These are phyloP conservation scores for Clonostachys byssicola DNA, from an alignment of 2,329 filamentous ascomycete genomes.

Conservation along the genomic window DNA sequence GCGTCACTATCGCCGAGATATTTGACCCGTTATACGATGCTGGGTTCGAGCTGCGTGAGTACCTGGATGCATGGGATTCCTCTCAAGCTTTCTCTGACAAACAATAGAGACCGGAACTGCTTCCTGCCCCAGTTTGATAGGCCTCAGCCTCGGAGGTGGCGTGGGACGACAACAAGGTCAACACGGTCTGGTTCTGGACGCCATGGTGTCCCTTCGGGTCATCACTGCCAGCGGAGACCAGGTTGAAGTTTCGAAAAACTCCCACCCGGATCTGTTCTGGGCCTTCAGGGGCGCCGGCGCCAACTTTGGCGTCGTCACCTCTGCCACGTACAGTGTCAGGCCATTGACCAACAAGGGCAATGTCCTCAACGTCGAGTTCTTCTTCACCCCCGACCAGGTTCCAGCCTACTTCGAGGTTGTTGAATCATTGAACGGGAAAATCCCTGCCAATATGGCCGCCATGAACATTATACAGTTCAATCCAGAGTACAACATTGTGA, in stretches of 20 bases:
- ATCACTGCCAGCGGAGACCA: constrained; percentile 40
- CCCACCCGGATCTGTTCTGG: constrained; percentile 5
- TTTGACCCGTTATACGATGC: background rate
- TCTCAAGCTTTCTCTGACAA: background rate
- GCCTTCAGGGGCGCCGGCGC: constrained; percentile 3
- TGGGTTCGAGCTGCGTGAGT: background rate
- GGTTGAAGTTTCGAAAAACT: constrained; percentile 24
- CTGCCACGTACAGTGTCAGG: constrained; percentile 11
- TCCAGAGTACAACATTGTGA: too few relatives aligned
- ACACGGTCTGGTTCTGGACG: constrained; percentile 43
- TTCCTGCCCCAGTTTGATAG: constrained; percentile 17
- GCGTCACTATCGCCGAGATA: constrained; percentile 3
- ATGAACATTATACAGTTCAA: too few relatives aligned
- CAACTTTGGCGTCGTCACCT: background rate
- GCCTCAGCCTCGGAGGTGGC: constrained; percentile 42
- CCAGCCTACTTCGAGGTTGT: constrained; percentile 10
- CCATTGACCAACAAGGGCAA: background rate
- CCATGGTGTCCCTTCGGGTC: constrained; percentile 41
- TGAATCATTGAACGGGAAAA: background rate
- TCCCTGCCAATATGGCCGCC: background rate
- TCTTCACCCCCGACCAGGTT: constrained; percentile 20
- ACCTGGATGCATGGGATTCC: too few relatives aligned
- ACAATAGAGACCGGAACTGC: background rate
- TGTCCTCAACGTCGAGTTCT: background rate
- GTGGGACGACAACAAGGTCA: constrained; percentile 44